Evolutionary conservation across 2,329 filamentous ascomycete species (phyloP), one percentile per base, ranked within the genome.

Genomic region (Ramularia endophylla): DNA sequence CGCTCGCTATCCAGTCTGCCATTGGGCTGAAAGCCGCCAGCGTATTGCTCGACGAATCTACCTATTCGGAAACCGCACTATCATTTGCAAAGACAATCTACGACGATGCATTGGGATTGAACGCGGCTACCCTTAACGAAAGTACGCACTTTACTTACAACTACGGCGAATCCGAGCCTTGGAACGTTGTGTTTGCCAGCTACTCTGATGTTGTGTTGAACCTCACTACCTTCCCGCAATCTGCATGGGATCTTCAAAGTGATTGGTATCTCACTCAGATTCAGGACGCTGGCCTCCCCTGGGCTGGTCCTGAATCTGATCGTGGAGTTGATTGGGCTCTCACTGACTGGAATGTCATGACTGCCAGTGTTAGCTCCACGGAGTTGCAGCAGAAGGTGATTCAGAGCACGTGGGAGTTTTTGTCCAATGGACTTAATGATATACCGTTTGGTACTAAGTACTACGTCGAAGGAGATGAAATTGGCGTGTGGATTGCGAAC

Each of bases 151-250:
- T 70, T 5, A 73, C 68, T 0, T 64, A 76, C 45, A 67, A 64
- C 16, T 77, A 76, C 51, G 66, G 65, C 32, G 35, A 50, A 18
- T 36, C 46, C 8, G 35, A 40, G 8, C 52, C 45, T 8, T 58
- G 55, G 55, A 56, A 57, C 28, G 65, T 77, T 2, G 61, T 77
- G 13, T 77, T 76, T 58, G 74, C 75, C 16, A 61, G 73, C 4
- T 77, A 68, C 54, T 66, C 67, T 12, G 71, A 75, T 52, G 56
- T 61, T 3, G 61, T 73, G 33, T 56, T 77, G 30, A 57, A 62
- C 8, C 59, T 74, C 12, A 46, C 38, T 31, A 58, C 64, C 12
- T 61, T 77, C 40, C 69, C 53, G 3, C 11, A 41, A 13, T 36
- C 46, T 11, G 52, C 53, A 1, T 58, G 51, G 49, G 42, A 47